Percentiles rank a stretch among this genome's conserved stretches.
Conservation (phyloP, 306 rosid species). For the Vigna angularis region DNA sequence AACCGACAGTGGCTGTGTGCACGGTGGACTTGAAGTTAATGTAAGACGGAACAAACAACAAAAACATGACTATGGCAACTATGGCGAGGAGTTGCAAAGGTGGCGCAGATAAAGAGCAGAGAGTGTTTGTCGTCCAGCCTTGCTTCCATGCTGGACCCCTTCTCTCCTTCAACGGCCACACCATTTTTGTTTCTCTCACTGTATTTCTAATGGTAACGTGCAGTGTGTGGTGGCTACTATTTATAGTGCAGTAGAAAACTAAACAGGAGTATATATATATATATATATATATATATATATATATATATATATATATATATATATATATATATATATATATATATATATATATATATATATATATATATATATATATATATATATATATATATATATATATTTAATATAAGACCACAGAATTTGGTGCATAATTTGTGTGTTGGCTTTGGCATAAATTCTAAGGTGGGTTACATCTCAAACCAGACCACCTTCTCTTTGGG, state of each 20-base stretch:
- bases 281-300: too few relatives aligned
- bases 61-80: constrained; percentile 54
- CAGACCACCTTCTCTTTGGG: not conserved
- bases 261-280: too few relatives aligned
- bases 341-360: too few relatives aligned
- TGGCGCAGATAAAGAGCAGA: constrained; percentile 59
- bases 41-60: constrained; percentile 63
- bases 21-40: constrained; percentile 59
- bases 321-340: too few relatives aligned
- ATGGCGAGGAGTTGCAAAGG: constrained; percentile 61
- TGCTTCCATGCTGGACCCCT: constrained; percentile 65
- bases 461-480: constrained; percentile 38
- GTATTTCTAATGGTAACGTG: too few relatives aligned
- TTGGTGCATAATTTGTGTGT: too few relatives aligned
- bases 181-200: constrained; percentile 44
- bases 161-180: constrained; percentile 61
- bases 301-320: too few relatives aligned
- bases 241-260: too few relatives aligned
- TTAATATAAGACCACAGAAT: too few relatives aligned
- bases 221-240: not conserved
- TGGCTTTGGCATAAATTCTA: constrained; percentile 43
- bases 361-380: too few relatives aligned
- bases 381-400: too few relatives aligned
- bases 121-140: constrained; percentile 61
- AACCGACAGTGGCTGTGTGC: constrained; percentile 44